Conservation (phyloP, 2,329 filamentous ascomycete species). For the Ascochyta lentis region DNA sequence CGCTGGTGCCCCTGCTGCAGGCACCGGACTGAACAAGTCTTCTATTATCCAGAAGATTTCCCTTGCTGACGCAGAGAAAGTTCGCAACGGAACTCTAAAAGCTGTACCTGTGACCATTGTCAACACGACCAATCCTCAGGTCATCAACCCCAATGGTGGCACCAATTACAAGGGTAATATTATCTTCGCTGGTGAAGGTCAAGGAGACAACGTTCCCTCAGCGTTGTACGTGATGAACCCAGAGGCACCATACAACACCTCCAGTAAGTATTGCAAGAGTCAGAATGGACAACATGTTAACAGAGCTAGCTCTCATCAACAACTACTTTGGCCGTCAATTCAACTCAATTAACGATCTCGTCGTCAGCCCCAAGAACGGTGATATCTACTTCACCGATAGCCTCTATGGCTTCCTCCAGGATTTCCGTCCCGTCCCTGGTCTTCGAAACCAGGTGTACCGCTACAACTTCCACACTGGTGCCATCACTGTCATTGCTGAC, state of each 20-base stretch:
- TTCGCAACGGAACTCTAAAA: slow-evolving; percentile 29
- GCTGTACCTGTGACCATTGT: slow-evolving; percentile 31
- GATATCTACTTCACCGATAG: slow-evolving; percentile 59
- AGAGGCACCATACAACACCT: slow-evolving; percentile 31
- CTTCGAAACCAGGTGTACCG: slow-evolving; percentile 48
- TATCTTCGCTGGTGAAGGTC: slow-evolving; percentile 35
- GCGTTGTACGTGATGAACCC: slow-evolving; percentile 35
- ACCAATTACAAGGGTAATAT: slow-evolving; percentile 33
- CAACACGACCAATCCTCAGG: slow-evolving; percentile 32
- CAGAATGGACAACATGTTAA: slow-evolving; percentile 2
- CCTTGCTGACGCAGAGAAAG: slow-evolving; percentile 32
- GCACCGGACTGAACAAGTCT: slow-evolving; percentile 35
- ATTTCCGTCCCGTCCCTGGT: slow-evolving; percentile 33
- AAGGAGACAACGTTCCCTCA: slow-evolving; percentile 28
- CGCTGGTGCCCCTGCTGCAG: slow-evolving; percentile 31
- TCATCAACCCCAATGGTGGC: slow-evolving; percentile 35
- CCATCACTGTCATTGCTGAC: slow-evolving; percentile 49
- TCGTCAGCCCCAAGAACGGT: slow-evolving; percentile 46
- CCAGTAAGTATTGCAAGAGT: slow-evolving; percentile 19
- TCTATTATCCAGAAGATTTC: slow-evolving; percentile 36
- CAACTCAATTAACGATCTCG: slow-evolving; percentile 51
- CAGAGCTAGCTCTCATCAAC: slow-evolving; percentile 40
- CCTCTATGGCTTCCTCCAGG: slow-evolving; percentile 34
- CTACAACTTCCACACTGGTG: slow-evolving; percentile 50
- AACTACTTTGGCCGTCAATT: slow-evolving; percentile 57